These are phyloP conservation scores for Drosera spatulata DNA, from an alignment of 179 eudicot species.

Conservation along the genomic window DNA sequence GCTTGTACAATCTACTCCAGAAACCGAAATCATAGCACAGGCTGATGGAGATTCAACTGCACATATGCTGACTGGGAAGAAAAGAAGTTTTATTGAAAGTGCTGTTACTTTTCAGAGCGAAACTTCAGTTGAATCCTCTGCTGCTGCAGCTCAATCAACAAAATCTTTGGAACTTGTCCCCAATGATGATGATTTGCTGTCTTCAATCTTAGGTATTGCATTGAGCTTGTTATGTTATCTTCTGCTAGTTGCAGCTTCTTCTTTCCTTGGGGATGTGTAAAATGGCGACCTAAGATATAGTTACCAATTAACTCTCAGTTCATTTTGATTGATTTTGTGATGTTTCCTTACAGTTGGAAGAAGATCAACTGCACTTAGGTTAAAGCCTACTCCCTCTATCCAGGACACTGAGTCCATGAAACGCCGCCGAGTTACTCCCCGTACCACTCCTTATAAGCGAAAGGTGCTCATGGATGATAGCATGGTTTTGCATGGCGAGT, in stretches of 20 bases:
- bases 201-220: conserved; percentile 79
- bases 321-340: not conserved
- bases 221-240: not conserved
- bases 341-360: conserved; percentile 49
- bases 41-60: conserved; percentile 4
- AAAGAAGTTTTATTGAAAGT: conserved; percentile 89
- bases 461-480: conserved; percentile 76
- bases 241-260: too few species aligned
- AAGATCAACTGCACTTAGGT: conserved; percentile 51
- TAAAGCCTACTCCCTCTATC: conserved; percentile 66
- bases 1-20: conserved; percentile 46
- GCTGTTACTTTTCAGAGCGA: conserved; percentile 66
- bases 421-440: conserved; percentile 51
- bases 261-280: too few species aligned
- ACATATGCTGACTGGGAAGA: conserved; percentile 43
- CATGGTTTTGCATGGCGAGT: conserved; percentile 99
- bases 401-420: conserved; percentile 35
- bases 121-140: conserved; percentile 63
- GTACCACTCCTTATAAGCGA: conserved; percentile 52
- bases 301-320: not conserved
- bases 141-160: conserved; percentile 45
- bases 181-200: conserved; percentile 80
- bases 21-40: conserved; percentile 5
- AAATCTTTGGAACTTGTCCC: conserved; percentile 56
- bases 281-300: too few species aligned